Conservation (phyloP, 192 early-diverging fungal species). For the Podila minutissima region DNA sequence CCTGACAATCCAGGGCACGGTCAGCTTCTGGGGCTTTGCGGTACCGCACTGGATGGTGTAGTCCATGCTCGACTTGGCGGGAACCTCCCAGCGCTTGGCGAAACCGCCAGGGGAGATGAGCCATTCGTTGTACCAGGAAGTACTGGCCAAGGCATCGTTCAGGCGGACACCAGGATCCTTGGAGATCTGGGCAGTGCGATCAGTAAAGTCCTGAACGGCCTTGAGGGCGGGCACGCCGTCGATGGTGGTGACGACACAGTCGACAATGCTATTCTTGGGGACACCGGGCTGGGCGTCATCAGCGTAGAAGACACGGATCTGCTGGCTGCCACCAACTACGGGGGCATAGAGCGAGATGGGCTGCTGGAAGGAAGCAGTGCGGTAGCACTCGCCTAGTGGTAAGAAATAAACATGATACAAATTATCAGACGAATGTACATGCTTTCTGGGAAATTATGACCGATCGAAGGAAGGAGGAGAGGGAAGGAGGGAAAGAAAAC, state of each 20-base stretch:
- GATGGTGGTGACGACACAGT: conserved; percentile 41
- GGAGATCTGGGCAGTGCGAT: conserved; percentile 46
- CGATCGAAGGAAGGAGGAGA: not conserved
- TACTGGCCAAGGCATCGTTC: conserved; percentile 48
- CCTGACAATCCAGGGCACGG: conserved; percentile 44
- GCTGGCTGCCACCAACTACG: conserved; percentile 23
- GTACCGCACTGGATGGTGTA: conserved; percentile 41
- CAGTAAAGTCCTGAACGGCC: conserved; percentile 37
- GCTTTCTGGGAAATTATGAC: not conserved
- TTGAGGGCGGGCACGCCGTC: conserved; percentile 48
- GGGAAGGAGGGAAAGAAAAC: not conserved
- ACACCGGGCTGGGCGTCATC: conserved; percentile 34
- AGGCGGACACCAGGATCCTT: conserved; percentile 56
- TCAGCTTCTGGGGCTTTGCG: conserved; percentile 11
- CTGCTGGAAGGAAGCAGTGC: conserved; percentile 27
- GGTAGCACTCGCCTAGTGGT: conserved; percentile 29
- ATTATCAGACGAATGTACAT: not conserved
- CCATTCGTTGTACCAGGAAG: conserved; percentile 50
- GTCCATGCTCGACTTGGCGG: conserved; percentile 31
- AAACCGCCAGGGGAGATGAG: conserved; percentile 33
- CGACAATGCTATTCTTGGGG: conserved; percentile 27
- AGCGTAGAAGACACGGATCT: conserved; percentile 42
- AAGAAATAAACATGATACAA: not conserved
- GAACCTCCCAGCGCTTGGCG: conserved; percentile 37
- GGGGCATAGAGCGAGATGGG: conserved; percentile 47